Base-by-base conservation (phyloP, 2,329 filamentous ascomycete genomes). In the Exophiala mesophila region DNA sequence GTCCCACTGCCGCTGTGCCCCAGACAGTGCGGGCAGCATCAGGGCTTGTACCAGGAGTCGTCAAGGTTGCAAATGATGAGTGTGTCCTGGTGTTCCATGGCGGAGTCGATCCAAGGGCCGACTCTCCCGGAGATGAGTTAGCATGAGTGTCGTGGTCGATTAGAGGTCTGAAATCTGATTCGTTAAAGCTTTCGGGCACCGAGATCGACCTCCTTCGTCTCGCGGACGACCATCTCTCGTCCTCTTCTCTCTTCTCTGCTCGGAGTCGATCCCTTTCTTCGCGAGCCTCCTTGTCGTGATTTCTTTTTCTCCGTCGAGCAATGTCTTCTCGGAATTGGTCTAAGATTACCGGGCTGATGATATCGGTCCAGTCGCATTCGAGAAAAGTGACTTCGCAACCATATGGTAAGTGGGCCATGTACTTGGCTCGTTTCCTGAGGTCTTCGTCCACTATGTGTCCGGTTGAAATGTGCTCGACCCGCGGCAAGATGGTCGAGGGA, bases 311-410 rank as follows among this genome's bases (percentile, higher is more conserved):
- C 39, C 89, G 76, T 43, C 78, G 76, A 52, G 86, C 84, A 39
- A 92, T 83, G 46, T 95, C 88, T 0, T 72, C 66, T n/a, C 74
- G 71, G 63, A 95, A 96, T 1, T 75, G 74, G 28, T 80, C 80
- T n/a, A 96, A 70, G 3, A 86, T 76, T 37, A 86, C 82, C 1
- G 80, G 73, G 3, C 80, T 75, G 4, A 96, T 85, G 26, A 92
- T 85, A 53, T 94, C 88, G 3, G 86, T 88, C 89, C 89, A 96
- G 62, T 96, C 88, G 59, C 89, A 96, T 65, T 96, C 89, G 1
- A 96, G 65, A 57, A 95, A 95, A 53, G 76, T 88, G 30, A 96
- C 85, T 53, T 94, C 83, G 61, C 88, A 95, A n/a, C 89, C 89
- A 37, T 85, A 81, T 0, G 89, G 89, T 4, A 96, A 73, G 63